Evolutionary conservation across 2,329 filamentous ascomycete genomes (phyloP).

Genomic region (Sporothrix phasma): DNA sequence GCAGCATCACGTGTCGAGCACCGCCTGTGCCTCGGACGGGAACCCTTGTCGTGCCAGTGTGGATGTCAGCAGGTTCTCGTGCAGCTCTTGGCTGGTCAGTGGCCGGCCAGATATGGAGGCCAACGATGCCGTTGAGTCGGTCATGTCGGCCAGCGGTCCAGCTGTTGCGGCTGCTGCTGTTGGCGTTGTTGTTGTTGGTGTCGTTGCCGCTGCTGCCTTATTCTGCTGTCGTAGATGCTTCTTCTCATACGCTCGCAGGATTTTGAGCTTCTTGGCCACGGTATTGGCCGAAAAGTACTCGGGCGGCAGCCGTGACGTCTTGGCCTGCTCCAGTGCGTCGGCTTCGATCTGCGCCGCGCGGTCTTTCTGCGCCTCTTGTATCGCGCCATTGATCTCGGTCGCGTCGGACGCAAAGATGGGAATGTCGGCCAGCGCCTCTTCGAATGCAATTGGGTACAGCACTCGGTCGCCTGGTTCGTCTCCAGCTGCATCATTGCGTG

Average conservation of each 20-base stretch:
- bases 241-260: slow-evolving; percentile 32
- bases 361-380: slow-evolving; percentile 31
- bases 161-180: not conserved
- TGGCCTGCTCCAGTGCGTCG: slow-evolving; percentile 30
- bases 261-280: slow-evolving; percentile 40
- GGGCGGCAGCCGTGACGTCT: slow-evolving; percentile 28
- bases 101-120: slow-evolving; percentile 15
- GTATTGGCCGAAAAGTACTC: slow-evolving; percentile 33
- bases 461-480: slow-evolving; percentile 41
- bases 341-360: slow-evolving; percentile 24
- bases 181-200: not conserved
- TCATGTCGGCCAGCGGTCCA: not conserved
- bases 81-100: slow-evolving; percentile 38
- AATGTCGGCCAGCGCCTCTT: slow-evolving; percentile 43
- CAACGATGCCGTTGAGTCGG: slow-evolving; percentile 18
- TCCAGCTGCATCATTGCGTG: slow-evolving; percentile 51
- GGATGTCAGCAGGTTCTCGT: slow-evolving; percentile 43
- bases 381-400: slow-evolving; percentile 32
- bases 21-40: slow-evolving; percentile 40
- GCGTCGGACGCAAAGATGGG: slow-evolving; percentile 48
- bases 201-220: not conserved
- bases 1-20: slow-evolving; percentile 48
- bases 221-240: slow-evolving; percentile 15
- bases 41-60: slow-evolving; percentile 37
- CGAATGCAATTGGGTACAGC: slow-evolving; percentile 44